phyloP scores from a whole-genome alignment of 1,284 basidiomycete genomes.

The Apiotrichum gamsii region DNA sequence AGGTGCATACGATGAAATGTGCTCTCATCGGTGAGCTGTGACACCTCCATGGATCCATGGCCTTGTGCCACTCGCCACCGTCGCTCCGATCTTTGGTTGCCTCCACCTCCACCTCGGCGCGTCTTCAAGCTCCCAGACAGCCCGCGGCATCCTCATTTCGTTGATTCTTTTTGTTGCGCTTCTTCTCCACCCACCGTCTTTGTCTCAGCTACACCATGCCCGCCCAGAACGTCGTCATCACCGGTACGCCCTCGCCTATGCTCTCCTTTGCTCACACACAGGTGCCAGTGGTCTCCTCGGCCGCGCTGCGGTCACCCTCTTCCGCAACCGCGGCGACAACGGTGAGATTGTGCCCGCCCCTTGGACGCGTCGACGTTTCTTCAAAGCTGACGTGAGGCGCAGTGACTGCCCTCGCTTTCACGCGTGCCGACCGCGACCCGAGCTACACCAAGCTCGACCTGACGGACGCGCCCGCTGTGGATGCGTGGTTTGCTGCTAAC shows the following conservation, averaged over 20 bases:
- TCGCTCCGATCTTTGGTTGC: too few relatives aligned
- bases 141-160: too few relatives aligned
- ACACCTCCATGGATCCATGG: too few relatives aligned
- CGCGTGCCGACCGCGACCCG: constrained; percentile 35
- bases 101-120: too few relatives aligned
- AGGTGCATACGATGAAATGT: too few relatives aligned
- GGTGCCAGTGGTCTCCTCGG: constrained; percentile 53
- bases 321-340: constrained; percentile 29
- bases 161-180: too few relatives aligned
- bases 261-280: constrained; percentile 10
- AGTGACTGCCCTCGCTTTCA: constrained; percentile 48
- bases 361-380: not conserved
- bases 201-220: too few relatives aligned
- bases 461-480: constrained; percentile 44
- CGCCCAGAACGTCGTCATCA: constrained; percentile 24
- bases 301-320: constrained; percentile 43
- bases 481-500: constrained; percentile 41
- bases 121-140: too few relatives aligned
- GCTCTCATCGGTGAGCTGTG: too few relatives aligned
- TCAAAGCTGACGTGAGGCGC: constrained; percentile 3
- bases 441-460: constrained; percentile 49
- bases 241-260: constrained; percentile 12
- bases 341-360: constrained; percentile 21
- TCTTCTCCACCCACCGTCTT: too few relatives aligned
- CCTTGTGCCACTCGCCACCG: too few relatives aligned